Evolutionary conservation across 345 rosid species (phyloP).

Genomic region (Erucastrum elatum): DNA sequence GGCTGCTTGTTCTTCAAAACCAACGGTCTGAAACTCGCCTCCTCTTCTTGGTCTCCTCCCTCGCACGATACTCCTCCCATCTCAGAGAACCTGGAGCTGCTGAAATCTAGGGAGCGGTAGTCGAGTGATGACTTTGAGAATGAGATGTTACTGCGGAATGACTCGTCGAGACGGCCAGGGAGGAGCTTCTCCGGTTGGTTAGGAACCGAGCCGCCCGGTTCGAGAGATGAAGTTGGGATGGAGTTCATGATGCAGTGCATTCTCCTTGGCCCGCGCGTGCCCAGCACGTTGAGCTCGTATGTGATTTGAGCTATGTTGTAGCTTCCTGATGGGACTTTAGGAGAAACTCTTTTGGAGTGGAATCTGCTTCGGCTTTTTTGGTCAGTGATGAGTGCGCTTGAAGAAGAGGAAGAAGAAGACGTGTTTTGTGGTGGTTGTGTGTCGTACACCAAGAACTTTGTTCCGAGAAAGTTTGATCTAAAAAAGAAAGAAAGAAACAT

Average conservation of each 20-base stretch:
- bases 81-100: constrained; percentile 55
- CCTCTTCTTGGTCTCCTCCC: constrained; percentile 46
- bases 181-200: constrained; percentile 57
- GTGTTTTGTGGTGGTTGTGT: constrained; percentile 57
- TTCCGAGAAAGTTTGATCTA: constrained; percentile 72
- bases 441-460: constrained; percentile 63
- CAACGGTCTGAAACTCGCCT: constrained; percentile 48
- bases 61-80: constrained; percentile 43
- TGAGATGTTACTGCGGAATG: constrained; percentile 57
- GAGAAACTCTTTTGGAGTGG: constrained; percentile 62
- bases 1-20: constrained; percentile 65
- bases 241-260: constrained; percentile 71
- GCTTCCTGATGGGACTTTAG: constrained; percentile 64
- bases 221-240: constrained; percentile 56
- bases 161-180: constrained; percentile 46
- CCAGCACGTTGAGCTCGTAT: constrained; percentile 63
- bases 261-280: constrained; percentile 64
- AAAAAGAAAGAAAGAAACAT: neutral
- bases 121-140: constrained; percentile 57
- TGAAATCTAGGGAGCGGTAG: constrained; percentile 52
- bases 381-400: constrained; percentile 46
- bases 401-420: constrained; percentile 27
- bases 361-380: constrained; percentile 54
- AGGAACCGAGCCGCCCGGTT: constrained; percentile 56
- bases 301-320: constrained; percentile 58